Evolutionary conservation across 768 basidiomycete species (phyloP).

Genomic region (Obba rivulosa): DNA sequence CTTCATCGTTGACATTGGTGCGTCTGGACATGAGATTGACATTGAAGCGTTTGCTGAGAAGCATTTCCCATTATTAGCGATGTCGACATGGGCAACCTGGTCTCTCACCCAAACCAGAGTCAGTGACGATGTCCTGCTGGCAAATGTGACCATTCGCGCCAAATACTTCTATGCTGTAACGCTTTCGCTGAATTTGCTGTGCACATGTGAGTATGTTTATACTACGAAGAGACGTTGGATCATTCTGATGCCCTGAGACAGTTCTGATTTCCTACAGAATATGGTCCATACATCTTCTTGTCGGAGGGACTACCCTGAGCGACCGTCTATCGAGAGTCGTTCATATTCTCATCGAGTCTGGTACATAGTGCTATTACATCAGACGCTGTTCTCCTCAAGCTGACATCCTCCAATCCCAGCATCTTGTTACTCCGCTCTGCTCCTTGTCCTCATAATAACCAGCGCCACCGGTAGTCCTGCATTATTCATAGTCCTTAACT

Average conservation of each 20-base stretch:
- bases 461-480: neutral
- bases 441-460: slow-evolving; percentile 2
- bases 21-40: neutral
- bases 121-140: slow-evolving; percentile 2
- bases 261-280: slow-evolving; percentile 5
- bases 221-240: too few species aligned
- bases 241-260: neutral
- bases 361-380: neutral
- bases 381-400: too few species aligned
- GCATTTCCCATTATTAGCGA: neutral
- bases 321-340: slow-evolving; percentile 2
- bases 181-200: slow-evolving; percentile 3
- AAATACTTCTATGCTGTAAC: slow-evolving; percentile 4
- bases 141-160: slow-evolving; percentile 1
- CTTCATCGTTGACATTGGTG: slow-evolving; percentile 3
- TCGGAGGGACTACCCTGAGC: neutral
- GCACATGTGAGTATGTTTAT: neutral
- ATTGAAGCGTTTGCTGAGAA: too few species aligned
- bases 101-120: neutral
- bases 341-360: slow-evolving; percentile 3
- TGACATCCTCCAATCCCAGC: too few species aligned
- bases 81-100: slow-evolving; percentile 4
- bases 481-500: slow-evolving; percentile 4
- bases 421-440: slow-evolving; percentile 2
- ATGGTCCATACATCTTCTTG: slow-evolving; percentile 2